phyloP scores from a whole-genome alignment of 257 asterid species.

The Orobanche coerulescens region DNA sequence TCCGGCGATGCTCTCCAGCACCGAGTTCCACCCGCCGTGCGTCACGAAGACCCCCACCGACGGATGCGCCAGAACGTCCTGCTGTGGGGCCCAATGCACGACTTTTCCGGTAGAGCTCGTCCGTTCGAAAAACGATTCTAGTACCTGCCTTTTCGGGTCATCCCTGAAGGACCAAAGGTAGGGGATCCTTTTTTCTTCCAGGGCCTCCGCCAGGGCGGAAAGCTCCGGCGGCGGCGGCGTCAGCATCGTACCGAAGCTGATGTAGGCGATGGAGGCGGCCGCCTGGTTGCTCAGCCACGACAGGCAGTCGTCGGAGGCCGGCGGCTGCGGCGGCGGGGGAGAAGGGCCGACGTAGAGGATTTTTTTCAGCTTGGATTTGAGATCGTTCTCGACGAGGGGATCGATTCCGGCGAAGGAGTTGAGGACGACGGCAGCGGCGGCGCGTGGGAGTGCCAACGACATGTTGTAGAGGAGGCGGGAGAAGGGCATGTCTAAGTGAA shows the following conservation, averaged over 20 bases:
- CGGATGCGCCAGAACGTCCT: conserved; percentile 31
- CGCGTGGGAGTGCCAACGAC: conserved; percentile 35
- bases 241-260: conserved; percentile 45
- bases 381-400: conserved; percentile 26
- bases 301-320: conserved; percentile 30
- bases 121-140: conserved; percentile 36
- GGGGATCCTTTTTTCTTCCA: conserved; percentile 38
- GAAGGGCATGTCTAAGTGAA: conserved; percentile 30
- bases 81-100: conserved; percentile 54
- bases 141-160: conserved; percentile 9
- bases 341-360: conserved; percentile 42
- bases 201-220: conserved; percentile 44
- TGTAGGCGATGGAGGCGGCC: conserved; percentile 37
- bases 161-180: conserved; percentile 59
- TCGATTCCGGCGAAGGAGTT: conserved; percentile 52
- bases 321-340: conserved; percentile 1
- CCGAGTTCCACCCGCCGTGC: conserved; percentile 57
- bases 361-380: conserved; percentile 31
- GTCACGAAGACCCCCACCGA: conserved; percentile 43
- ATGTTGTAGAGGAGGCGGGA: conserved; percentile 36
- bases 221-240: conserved; percentile 47
- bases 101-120: conserved; percentile 33
- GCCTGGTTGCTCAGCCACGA: conserved; percentile 38
- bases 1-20: conserved; percentile 36
- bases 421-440: conserved; percentile 34